Evolutionary conservation across 352 stramenopile species (phyloP), one percentile per base, ranked within the genome.

Genomic region (Phytopythium boreale): DNA sequence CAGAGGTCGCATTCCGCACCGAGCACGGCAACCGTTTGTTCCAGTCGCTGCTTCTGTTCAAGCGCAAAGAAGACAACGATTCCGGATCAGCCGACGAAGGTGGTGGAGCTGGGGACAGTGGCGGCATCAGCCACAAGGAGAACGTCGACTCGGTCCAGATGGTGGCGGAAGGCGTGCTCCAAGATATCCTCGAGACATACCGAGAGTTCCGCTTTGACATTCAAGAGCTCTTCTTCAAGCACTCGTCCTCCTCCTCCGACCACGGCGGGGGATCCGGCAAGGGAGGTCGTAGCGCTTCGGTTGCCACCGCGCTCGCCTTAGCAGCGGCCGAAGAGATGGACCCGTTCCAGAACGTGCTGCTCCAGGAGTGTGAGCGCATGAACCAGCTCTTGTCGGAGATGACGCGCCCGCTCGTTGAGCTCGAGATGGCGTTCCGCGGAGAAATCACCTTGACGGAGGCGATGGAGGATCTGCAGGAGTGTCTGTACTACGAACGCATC

Each of bases 1-100:
- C 92, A 8, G 92, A 98, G 66, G 95, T 98, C 17, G 87, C 85
- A 20, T 98, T 98, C 66, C 86, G 90, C 24, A 98, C 91, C 14
- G 78, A 92, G 12, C 79, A 84, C 44, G 90, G 87, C 0, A 86
- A 96, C 24, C 72, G 77, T 11, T 68, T 97, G 24, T 74, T 97
- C 44, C 67, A 83, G 60, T 83, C 86, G 14, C 84, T 97, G 43
- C 49, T 97, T n/a, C 59, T 93, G 9, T 74, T 97, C 17, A 76
- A 74, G 15, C 73, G 66, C 9, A 78, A 75, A 27, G 84, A 88
- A 46, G 61, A 76, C 17, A 74, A 59, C 17, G 73, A 75, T 27
- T 5, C 20, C 11, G 29, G 20, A 2, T 41, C 56, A 20, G 27
- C 39, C 2, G 76, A 76, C 14, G 79, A 79, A 12, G 76, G 78